phyloP scores from a whole-genome alignment of 495 filamentous ascomycete species.

The Penicillium subrubescens region DNA sequence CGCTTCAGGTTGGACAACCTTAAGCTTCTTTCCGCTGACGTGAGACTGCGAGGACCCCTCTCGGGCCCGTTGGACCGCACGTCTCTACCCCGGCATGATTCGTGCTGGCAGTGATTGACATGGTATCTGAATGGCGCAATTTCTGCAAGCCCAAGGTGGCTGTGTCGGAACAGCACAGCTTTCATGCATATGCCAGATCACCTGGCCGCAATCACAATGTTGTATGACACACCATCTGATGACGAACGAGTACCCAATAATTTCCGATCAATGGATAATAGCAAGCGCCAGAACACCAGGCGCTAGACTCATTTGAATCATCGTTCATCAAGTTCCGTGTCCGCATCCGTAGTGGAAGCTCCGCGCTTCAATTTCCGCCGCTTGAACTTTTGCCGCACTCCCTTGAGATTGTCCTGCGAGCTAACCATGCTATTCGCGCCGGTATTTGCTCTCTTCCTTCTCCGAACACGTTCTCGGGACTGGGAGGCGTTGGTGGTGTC shows the following conservation, averaged over 20 bases:
- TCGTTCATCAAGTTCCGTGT: constrained; percentile 29
- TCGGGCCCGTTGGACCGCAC: not conserved
- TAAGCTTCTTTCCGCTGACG: constrained; percentile 6
- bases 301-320: not conserved
- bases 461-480: not conserved
- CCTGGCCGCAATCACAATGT: not conserved
- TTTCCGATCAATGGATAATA: not conserved
- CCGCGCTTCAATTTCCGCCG: constrained; percentile 24
- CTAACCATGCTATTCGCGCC: constrained; percentile 21
- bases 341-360: constrained; percentile 26
- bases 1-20: not conserved
- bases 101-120: not conserved
- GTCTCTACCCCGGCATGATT: not conserved
- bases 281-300: not conserved
- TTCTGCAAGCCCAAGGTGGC: not conserved
- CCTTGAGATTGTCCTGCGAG: constrained; percentile 28
- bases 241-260: not conserved
- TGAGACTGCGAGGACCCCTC: not conserved
- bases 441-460: constrained; percentile 21
- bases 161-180: not conserved
- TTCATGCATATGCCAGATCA: not conserved
- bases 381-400: constrained; percentile 28
- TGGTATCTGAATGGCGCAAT: not conserved
- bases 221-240: not conserved
- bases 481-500: constrained; percentile 7